Evolutionary conservation across 2,329 filamentous ascomycete species (phyloP), one percentile per base, ranked within the genome.

Genomic region (Scytalidium lignicola): DNA sequence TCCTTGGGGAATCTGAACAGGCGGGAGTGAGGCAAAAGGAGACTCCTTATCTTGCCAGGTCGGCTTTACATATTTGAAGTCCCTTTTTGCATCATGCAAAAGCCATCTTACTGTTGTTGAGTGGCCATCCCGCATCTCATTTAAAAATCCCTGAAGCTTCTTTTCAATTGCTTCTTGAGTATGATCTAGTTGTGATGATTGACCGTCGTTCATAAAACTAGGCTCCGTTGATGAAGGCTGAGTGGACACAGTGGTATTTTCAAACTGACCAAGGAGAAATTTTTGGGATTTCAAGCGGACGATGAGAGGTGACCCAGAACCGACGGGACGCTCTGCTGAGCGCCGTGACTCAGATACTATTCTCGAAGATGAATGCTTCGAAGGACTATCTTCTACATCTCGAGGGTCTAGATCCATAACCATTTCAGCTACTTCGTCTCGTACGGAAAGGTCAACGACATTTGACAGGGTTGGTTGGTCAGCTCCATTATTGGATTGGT

Each of bases 1-100:
- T 28, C 46, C 41, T 20, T 32, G 32, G n/a, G 46, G 13, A 12
- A 47, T 12, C 22, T 51, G 44, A 17, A 53, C 43, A 12, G 48
- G 41, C 39, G 39, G 44, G 43, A 59, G 44, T 9, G 51, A 57
- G 18, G 45, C 45, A 43, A 59, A 63, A 19, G 59, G 58, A 13
- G 52, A 59, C 5, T 47, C 43, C 10, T 52, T 49, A 21, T 59
- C 56, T 37, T 37, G 32, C 32, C 32, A 23, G 22, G 20, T 12
- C 9, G 19, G 41, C 7, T 23, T 21, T 10, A n/a, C 19, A 13
- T 23, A 12, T 10, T 40, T 26, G 9, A 29, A 26, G 17, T 41
- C 39, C 42, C 44, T 37, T 40, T 44, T 51, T 10, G 55, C 51
- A 44, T 57, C 52, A 22, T 51, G 46, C 23, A 58, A 28, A 4